Conservation (phyloP, 768 basidiomycete species). For the Galerina marginata region DNA sequence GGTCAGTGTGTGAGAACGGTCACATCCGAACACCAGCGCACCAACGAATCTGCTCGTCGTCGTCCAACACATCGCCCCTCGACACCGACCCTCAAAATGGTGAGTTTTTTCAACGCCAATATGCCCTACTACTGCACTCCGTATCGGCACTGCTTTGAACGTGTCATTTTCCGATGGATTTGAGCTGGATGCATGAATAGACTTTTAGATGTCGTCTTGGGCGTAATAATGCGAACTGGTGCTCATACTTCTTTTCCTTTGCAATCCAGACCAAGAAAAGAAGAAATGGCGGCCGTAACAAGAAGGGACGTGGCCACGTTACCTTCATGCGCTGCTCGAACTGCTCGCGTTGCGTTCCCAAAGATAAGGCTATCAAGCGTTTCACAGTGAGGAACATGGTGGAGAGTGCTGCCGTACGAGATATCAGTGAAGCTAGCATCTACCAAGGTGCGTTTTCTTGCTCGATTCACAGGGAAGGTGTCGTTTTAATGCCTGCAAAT, state of each 20-base stretch:
- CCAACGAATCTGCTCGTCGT: constrained; percentile 33
- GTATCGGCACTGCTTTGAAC: constrained; percentile 25
- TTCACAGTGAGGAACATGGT: constrained; percentile 99
- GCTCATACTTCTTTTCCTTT: constrained; percentile 23
- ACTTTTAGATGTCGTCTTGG: constrained; percentile 39
- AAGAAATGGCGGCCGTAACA: constrained; percentile 99
- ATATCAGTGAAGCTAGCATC: constrained; percentile 95
- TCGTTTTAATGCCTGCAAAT: no score
- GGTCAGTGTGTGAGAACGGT: constrained; percentile 32
- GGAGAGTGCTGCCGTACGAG: constrained; percentile 96
- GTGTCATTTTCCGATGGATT: constrained; percentile 25
- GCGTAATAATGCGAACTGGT: constrained; percentile 4
- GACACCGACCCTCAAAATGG: constrained; percentile 47
- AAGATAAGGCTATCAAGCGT: constrained; percentile 99
- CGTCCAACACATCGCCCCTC: constrained; percentile 43
- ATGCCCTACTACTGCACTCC: constrained; percentile 1
- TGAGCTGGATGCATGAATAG: constrained; percentile 42
- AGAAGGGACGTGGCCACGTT: constrained; percentile 98
- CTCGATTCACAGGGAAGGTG: no score
- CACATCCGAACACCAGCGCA: constrained; percentile 31
- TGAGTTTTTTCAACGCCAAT: constrained; percentile 33
- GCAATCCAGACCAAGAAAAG: constrained; percentile 89
- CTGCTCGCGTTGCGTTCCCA: constrained; percentile 96
- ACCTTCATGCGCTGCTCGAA: constrained; percentile 96
- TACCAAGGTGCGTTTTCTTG: constrained; percentile 73